A percentile compares a stretch with the other conserved stretches of the same genome.
These are phyloP conservation scores for Sugiyamaella japonica DNA, from an alignment of 1,139 yeast genomes.

Conservation along the genomic window DNA sequence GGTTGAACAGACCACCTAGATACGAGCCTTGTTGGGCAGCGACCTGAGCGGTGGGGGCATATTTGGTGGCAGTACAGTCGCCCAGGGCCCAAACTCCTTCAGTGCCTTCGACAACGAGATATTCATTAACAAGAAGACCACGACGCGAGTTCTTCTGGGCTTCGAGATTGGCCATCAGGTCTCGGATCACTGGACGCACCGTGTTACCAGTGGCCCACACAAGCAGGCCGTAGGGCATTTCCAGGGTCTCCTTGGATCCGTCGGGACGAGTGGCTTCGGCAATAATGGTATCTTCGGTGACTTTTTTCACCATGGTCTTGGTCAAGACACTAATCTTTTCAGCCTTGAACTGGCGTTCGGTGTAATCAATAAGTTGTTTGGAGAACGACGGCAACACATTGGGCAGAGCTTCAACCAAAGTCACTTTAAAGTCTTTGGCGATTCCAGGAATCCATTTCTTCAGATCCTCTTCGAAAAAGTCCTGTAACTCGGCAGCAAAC, in stretches of 20 bases:
- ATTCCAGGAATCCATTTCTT: constrained; percentile 86
- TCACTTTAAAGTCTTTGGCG: constrained; percentile 75
- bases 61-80: constrained; percentile 88
- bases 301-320: constrained; percentile 86
- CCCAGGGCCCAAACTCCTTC: constrained; percentile 86
- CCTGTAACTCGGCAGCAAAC: constrained; percentile 93
- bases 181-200: constrained; percentile 72
- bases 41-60: constrained; percentile 96
- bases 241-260: constrained; percentile 57
- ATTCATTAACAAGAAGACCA: constrained; percentile 83
- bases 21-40: constrained; percentile 93
- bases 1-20: constrained; percentile 70
- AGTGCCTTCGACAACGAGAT: constrained; percentile 79
- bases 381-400: constrained; percentile 87
- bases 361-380: constrained; percentile 78
- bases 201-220: constrained; percentile 99
- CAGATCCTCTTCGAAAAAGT: constrained; percentile 89
- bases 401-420: constrained; percentile 89
- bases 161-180: constrained; percentile 66
- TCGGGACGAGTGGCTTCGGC: constrained; percentile 72
- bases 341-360: constrained; percentile 75
- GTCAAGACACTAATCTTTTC: constrained; percentile 77
- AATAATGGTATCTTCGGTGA: constrained; percentile 62
- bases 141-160: constrained; percentile 87
- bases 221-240: constrained; percentile 84